Evolutionary conservation across 1,284 basidiomycete species (phyloP), one percentile per base, ranked within the genome.

Genomic region (Papiliotrema fonsecae): DNA sequence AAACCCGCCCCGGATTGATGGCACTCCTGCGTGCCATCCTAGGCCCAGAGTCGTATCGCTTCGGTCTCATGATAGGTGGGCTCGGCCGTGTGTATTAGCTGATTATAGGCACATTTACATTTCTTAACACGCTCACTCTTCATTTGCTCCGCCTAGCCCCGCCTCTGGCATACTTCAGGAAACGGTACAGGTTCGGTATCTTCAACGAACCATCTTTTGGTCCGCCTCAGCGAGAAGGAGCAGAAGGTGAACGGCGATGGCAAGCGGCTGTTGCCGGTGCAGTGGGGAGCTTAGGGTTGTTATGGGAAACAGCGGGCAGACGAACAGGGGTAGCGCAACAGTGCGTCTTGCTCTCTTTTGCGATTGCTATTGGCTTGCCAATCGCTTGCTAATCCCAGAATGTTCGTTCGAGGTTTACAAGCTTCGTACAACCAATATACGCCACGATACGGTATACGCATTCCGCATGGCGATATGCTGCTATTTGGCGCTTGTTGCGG

Each of bases 231-330:
- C 56, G 69, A 80, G 73, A 82, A 77, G 70, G 87, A 80, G 18
- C 76, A 79, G 52, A 70, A 58, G 64, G 72, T 31, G 65, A 75
- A 56, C 62, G 76, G 55, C 75, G 84, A 56, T 97, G 93, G 92
- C 88, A 97, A 64, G 84, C 92, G 1, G 83, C 88, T 0, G 70
- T 89, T 5, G 91, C 94, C 2, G 93, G 93, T 14, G 82, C 87
- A 0, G 65, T 92, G 24, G 86, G 66, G 0, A 84, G 83, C 6
- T 58, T 88, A n/a, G 86, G 86, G 0, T 81, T 97, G 38, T 76
- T 89, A 65, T 89, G 86, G 67, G 91, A 97, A 75, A 86, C 82
- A 61, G 79, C 77, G 50, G 78, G 78, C 2, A 76, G 87, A 38
- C 77, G 88, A 50, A 77, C 79, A 2, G 81, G 82, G 13, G 87